phyloP scores from a whole-genome alignment of 257 asterid genomes.

The Nicotiana knightiana region DNA sequence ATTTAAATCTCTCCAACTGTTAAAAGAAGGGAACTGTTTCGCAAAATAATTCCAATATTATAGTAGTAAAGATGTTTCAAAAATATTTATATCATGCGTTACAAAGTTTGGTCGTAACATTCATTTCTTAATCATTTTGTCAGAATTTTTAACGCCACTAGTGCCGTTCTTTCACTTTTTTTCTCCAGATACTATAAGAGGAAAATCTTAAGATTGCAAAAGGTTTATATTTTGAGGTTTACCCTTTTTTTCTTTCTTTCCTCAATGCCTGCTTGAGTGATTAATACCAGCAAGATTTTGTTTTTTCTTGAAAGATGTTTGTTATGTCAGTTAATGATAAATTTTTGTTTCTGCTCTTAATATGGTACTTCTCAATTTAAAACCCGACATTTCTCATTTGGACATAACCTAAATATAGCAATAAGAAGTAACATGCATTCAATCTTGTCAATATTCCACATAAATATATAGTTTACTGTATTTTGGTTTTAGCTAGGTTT shows the following conservation, averaged over 20 bases:
- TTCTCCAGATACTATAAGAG: neutral
- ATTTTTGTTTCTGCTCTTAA: neutral
- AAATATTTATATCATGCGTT: no score
- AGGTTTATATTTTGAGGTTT: neutral
- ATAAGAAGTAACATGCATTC: neutral
- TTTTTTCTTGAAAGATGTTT: neutral
- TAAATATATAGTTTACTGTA: neutral
- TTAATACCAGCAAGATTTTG: neutral
- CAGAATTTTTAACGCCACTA: neutral
- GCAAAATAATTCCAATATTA: no score
- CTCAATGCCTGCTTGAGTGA: neutral
- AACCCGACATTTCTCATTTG: neutral
- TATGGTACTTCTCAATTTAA: neutral
- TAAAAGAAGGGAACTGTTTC: no score
- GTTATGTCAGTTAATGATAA: neutral
- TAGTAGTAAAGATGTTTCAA: no score
- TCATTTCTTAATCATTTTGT: neutral
- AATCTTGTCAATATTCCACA: neutral
- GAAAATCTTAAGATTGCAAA: neutral
- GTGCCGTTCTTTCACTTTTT: neutral
- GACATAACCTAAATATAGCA: conserved; percentile 2
- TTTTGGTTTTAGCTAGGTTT: neutral
- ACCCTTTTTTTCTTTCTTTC: neutral
- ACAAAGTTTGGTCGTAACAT: no score
- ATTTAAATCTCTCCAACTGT: no score